Percentiles rank a stretch among this genome's conserved stretches.
Evolutionary conservation across 805 yeast species (phyloP).

Genomic region (Torulaspora gathmanii): DNA sequence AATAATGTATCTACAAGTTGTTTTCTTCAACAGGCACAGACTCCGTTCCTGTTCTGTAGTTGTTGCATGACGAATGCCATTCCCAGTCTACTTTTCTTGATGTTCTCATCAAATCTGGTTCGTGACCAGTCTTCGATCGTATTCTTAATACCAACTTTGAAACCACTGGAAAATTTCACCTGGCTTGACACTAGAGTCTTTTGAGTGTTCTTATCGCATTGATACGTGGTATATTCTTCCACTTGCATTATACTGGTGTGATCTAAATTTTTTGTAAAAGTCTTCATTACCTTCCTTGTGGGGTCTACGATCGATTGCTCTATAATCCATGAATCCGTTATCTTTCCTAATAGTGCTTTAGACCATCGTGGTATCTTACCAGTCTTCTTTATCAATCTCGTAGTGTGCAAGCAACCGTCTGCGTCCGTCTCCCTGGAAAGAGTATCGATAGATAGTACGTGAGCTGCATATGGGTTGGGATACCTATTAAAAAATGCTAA

Average conservation of each 20-base stretch:
- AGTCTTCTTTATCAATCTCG: conserved; percentile 67
- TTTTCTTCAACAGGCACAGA: background rate
- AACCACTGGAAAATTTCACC: conserved; percentile 69
- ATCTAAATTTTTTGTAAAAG: conserved; percentile 80
- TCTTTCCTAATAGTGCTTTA: conserved; percentile 65
- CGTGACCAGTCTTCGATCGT: conserved; percentile 81
- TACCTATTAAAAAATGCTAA: conserved; percentile 72
- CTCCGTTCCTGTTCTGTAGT: conserved; percentile 38
- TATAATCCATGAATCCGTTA: conserved; percentile 72
- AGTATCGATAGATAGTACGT: conserved; percentile 81
- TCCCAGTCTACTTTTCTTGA: conserved; percentile 63
- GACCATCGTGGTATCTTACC: conserved; percentile 82
- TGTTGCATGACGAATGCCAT: conserved; percentile 72
- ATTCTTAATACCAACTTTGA: conserved; percentile 52
- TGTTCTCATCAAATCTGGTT: conserved; percentile 60
- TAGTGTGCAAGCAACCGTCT: conserved; percentile 63
- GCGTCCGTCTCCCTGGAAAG: conserved; percentile 53
- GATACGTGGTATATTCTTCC: conserved; percentile 68
- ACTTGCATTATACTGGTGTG: conserved; percentile 73
- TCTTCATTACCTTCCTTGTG: conserved; percentile 44
- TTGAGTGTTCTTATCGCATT: conserved; percentile 31
- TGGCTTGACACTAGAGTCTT: conserved; percentile 49
- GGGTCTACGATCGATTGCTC: conserved; percentile 77
- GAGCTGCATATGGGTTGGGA: conserved; percentile 74
- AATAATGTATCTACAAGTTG: conserved; percentile 1